These are phyloP conservation scores for Penicillium subrubescens DNA, from an alignment of 495 filamentous ascomycete genomes.

Conservation along the genomic window DNA sequence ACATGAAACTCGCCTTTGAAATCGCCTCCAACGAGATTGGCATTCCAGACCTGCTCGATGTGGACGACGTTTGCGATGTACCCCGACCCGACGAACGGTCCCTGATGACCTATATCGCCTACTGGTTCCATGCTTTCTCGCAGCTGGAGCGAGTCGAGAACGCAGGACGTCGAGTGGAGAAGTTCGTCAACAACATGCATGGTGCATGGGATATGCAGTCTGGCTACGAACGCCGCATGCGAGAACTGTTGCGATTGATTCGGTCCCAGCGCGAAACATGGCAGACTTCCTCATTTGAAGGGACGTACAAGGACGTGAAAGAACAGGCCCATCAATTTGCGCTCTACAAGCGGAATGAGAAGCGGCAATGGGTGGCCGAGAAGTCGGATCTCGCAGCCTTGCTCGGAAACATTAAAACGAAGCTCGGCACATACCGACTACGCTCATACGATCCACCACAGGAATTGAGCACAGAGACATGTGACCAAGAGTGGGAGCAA, in stretches of 20 bases:
- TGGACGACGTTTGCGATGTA: slow-evolving; percentile 97
- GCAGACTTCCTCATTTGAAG: slow-evolving; percentile 79
- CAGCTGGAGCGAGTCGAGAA: slow-evolving; percentile 98
- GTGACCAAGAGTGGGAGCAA: slow-evolving; percentile 79
- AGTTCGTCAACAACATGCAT: slow-evolving; percentile 98
- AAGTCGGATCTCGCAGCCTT: slow-evolving; percentile 93
- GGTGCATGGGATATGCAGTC: slow-evolving; percentile 99
- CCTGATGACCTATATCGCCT: slow-evolving; percentile 99
- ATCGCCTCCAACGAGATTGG: slow-evolving; percentile 95
- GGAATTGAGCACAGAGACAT: slow-evolving; percentile 73
- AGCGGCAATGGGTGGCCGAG: slow-evolving; percentile 94
- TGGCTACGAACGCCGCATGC: slow-evolving; percentile 87
- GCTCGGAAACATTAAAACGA: slow-evolving; percentile 98
- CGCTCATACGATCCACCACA: slow-evolving; percentile 86
- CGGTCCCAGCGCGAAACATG: slow-evolving; percentile 70
- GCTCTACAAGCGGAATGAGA: slow-evolving; percentile 82
- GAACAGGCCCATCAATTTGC: slow-evolving; percentile 79
- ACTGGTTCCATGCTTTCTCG: slow-evolving; percentile 99
- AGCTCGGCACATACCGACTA: slow-evolving; percentile 90
- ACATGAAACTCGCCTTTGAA: slow-evolving; percentile 97
- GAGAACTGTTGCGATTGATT: slow-evolving; percentile 73
- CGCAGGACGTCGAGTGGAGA: slow-evolving; percentile 92
- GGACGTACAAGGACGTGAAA: slow-evolving; percentile 92
- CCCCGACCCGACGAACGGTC: slow-evolving; percentile 92
- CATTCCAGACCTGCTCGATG: slow-evolving; percentile 92